Evolutionary conservation across 768 basidiomycete genomes (phyloP).

Genomic region (Paxillus rubicundulus): DNA sequence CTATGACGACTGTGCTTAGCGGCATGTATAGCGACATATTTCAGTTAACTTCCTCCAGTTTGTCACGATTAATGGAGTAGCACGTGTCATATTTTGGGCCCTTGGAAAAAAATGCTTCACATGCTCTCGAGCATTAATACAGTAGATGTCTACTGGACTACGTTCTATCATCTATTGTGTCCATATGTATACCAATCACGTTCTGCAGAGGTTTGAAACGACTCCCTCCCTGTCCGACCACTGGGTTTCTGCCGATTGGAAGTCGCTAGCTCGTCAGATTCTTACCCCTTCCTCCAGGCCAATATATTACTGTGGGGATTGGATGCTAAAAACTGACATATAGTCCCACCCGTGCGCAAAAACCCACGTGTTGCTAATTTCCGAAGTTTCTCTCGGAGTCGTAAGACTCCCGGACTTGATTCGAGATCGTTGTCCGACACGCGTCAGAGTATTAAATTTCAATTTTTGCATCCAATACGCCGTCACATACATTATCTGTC

Average conservation of each 20-base stretch:
- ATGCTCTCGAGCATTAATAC: background rate
- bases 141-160: constrained; percentile 2
- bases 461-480: background rate
- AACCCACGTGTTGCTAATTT: background rate
- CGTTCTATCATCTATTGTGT: background rate
- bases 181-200: background rate
- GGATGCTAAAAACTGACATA: background rate
- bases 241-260: too few species aligned
- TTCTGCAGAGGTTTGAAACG: too few species aligned
- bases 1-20: constrained; percentile 31
- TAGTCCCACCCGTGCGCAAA: background rate
- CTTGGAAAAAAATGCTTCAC: background rate
- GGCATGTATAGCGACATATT: background rate
- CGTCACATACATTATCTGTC: background rate
- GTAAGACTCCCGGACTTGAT: background rate
- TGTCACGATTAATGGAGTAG: background rate
- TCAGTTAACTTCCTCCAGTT: background rate
- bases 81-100: background rate
- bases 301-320: background rate
- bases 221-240: too few species aligned
- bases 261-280: too few species aligned
- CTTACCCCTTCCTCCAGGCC: too few species aligned
- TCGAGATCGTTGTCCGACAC: background rate
- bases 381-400: background rate
- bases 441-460: background rate